Base-by-base conservation (phyloP, 2,329 filamentous ascomycete genomes). In the Simplicillium aogashimaense region DNA sequence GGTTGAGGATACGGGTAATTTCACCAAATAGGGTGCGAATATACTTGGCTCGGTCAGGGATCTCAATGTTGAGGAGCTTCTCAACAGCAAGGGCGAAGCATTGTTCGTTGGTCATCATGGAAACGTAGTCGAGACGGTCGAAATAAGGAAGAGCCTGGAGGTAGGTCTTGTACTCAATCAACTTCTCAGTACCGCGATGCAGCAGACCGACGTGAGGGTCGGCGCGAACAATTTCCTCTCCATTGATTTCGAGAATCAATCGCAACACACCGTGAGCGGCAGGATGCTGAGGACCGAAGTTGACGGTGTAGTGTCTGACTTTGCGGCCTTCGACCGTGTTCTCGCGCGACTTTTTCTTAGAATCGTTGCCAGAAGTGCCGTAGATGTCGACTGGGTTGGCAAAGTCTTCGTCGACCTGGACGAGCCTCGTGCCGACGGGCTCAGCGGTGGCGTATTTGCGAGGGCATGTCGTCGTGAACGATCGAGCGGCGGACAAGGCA, bases 101-200 rank as follows among this genome's bases (percentile, higher is more conserved):
- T 69, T 98, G 92, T 74, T 98, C 92, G 66, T 98, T 98, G 57
- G 92, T 98, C 92, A 98, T 98, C 94, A 98, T 98, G 56, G 88
- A 95, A 53, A 95, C 89, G 65, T 98, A 98, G 67, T 98, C 92
- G 63, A 98, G 75, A 53, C 92, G 87, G 69, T 98, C 92, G 62
- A 98, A 98, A 73, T 98, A 98, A 42, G 92, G 92, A 59, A 98
- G 73, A 43, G 92, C 92, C 73, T 98, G 92, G 58, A 97, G 77
- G 61, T 98, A 98, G 53, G 90, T 95, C 76, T 95, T 95, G 78
- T 98, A 98, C 74, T 98, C 92, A 67, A 97, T 97, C 68, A 98
- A 79, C 77, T 98, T 98, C 76, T 98, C 92, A 47, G 92, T 98
- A 52, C 92, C 92, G 55, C 92, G 81, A 66, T 98, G 92, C 57